Evolutionary conservation across 2,329 filamentous ascomycete genomes (phyloP), one percentile per base, ranked within the genome.

Genomic region (Cryphonectria parasitica): DNA sequence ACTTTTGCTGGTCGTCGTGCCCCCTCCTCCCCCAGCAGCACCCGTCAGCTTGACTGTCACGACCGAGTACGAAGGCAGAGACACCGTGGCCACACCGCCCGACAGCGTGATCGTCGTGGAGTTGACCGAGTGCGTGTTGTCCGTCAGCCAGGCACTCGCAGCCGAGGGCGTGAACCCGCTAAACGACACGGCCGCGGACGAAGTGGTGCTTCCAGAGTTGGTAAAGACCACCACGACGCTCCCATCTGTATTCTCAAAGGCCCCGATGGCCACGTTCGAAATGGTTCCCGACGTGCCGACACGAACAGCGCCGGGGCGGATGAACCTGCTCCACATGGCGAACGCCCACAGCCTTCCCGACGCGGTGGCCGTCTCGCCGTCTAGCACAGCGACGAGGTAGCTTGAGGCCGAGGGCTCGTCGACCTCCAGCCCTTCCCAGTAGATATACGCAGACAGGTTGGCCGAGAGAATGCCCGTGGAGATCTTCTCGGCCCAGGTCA

Each of bases 401-500:
- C 71, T 73, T 31, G 71, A 73, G 2, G 69, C 69, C 62, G 64
- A 60, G 3, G 60, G 28, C 70, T 73, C 74, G 63, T 78, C 78
- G 52, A 77, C 76, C 54, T 77, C 76, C 60, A 77, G 71, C 7
- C 74, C 73, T 71, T 79, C 76, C 77, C 84, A 87, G 77, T 85
- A 87, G 49, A 87, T 77, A 72, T 84, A 85, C 0, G 79, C 84
- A 28, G 78, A 82, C 36, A 83, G 77, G 72, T 83, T 82, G 5
- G 79, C 79, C 64, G 82, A 79, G 3, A 83, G 79, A 63, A 87
- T 75, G 6, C 79, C 81, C 31, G 80, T 80, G 71, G 82, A 80
- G 56, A 86, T 82, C 68, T 82, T 81, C 69, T 82, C 81, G 3
- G 83, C 83, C 83, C 83, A 85, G 3, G 81, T 83, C 73, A 85